A percentile compares a stretch with the other conserved stretches of the same genome.
Evolutionary conservation across 1,139 yeast species (phyloP).

Genomic region (Blastobotrys serpentis): DNA sequence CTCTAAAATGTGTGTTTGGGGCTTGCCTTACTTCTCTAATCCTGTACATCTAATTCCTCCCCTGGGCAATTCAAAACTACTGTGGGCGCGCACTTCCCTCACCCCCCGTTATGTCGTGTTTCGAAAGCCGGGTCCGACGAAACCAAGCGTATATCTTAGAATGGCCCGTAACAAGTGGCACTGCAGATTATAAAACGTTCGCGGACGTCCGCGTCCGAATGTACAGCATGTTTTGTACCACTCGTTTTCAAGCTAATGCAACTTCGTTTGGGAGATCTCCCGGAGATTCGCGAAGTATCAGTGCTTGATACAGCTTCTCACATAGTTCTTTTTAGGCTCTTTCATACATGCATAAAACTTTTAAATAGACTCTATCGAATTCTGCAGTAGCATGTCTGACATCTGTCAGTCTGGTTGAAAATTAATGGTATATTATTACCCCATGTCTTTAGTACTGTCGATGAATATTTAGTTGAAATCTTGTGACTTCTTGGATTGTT

Average conservation of each 20-base stretch:
- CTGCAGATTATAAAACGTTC: constrained; percentile 9
- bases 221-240: neutral
- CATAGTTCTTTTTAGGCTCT: neutral
- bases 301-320: too few species aligned
- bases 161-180: too few species aligned
- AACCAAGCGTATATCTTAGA: too few species aligned
- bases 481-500: too few species aligned
- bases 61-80: neutral
- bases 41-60: constrained; percentile 4
- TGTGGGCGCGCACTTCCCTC: constrained; percentile 8
- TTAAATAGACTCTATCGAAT: neutral
- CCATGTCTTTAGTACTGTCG: too few species aligned
- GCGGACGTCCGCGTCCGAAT: constrained; percentile 2
- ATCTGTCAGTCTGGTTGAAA: neutral
- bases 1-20: too few species aligned
- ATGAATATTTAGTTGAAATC: too few species aligned
- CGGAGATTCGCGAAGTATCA: too few species aligned
- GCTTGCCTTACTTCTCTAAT: constrained; percentile 3
- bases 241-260: neutral
- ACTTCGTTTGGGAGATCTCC: neutral
- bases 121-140: neutral
- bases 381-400: neutral
- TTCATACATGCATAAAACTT: neutral
- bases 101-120: constrained; percentile 10
- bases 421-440: too few species aligned